A percentile compares a stretch with the other conserved stretches of the same genome.
Evolutionary conservation across 148 eudicot genomes (phyloP).

Genomic region (Cornus controversa): DNA sequence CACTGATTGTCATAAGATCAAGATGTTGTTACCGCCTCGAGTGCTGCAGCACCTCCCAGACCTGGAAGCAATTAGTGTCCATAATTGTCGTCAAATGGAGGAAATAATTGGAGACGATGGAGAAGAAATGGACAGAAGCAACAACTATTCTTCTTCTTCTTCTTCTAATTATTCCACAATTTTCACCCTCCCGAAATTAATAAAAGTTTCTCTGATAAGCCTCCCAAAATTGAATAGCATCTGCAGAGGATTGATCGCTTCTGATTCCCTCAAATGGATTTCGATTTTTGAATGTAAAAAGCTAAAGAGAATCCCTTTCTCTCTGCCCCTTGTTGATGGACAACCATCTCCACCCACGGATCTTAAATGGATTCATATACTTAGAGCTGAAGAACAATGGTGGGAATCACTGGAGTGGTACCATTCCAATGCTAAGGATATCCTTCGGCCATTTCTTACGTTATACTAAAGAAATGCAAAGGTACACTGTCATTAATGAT

Average conservation of each 20-base stretch:
- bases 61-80: not conserved
- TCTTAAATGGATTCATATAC: not conserved
- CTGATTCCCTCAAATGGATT: not conserved
- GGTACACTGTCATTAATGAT: too few relatives aligned
- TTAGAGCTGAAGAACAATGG: not conserved
- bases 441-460: too few relatives aligned
- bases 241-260: not conserved
- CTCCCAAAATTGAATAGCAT: not conserved
- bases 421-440: too few relatives aligned
- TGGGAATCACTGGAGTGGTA: constrained; percentile 1
- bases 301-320: constrained; percentile 13
- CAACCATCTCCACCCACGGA: constrained; percentile 2
- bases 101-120: constrained; percentile 3
- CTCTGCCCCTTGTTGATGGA: not conserved
- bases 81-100: not conserved
- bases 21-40: not conserved
- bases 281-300: not conserved
- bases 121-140: not conserved
- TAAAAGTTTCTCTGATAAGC: not conserved
- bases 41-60: not conserved
- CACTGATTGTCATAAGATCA: constrained; percentile 5
- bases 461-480: too few relatives aligned
- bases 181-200: constrained; percentile 5
- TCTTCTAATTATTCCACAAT: not conserved
- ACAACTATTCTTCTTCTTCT: not conserved